Conservation (phyloP, 352 stramenopile genomes). For the Globisporangium radiosum region DNA sequence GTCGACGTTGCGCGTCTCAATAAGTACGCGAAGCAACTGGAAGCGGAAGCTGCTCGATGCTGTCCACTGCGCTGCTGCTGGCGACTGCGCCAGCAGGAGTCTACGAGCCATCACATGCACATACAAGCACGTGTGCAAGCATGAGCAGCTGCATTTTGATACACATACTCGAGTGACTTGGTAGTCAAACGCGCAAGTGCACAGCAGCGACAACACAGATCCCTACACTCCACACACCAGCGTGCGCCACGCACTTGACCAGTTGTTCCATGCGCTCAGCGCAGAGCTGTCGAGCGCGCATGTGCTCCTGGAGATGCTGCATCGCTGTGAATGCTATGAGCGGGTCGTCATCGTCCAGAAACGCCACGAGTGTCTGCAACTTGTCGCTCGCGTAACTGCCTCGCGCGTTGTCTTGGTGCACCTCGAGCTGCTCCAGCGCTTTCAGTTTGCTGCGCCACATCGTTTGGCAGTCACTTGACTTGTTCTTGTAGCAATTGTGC, state of each 20-base stretch:
- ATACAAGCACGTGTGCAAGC: not conserved
- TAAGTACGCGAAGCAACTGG: slow-evolving; percentile 39
- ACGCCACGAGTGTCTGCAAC: not conserved
- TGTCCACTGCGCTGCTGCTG: not conserved
- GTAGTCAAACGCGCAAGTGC: too few relatives aligned
- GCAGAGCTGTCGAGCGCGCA: not conserved
- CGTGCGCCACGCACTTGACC: slow-evolving; percentile 7
- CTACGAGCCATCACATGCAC: not conserved
- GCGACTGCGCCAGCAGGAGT: not conserved
- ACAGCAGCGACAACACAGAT: not conserved
- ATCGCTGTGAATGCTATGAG: slow-evolving; percentile 38
- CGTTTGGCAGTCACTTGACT: too few relatives aligned
- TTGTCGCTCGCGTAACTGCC: too few relatives aligned
- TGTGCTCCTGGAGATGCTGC: slow-evolving; percentile 1
- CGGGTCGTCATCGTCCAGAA: slow-evolving; percentile 27
- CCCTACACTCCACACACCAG: not conserved
- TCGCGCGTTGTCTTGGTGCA: not conserved
- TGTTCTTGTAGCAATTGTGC: too few relatives aligned
- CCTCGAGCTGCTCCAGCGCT: slow-evolving; percentile 1
- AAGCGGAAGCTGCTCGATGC: slow-evolving; percentile 33
- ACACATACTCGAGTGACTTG: not conserved
- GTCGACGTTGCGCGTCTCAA: slow-evolving; percentile 1
- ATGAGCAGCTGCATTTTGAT: not conserved
- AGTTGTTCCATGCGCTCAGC: not conserved
- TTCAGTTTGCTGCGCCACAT: not conserved